Base-by-base conservation (phyloP, 352 stramenopile genomes). In the Phytopythium chamaehyphon region DNA sequence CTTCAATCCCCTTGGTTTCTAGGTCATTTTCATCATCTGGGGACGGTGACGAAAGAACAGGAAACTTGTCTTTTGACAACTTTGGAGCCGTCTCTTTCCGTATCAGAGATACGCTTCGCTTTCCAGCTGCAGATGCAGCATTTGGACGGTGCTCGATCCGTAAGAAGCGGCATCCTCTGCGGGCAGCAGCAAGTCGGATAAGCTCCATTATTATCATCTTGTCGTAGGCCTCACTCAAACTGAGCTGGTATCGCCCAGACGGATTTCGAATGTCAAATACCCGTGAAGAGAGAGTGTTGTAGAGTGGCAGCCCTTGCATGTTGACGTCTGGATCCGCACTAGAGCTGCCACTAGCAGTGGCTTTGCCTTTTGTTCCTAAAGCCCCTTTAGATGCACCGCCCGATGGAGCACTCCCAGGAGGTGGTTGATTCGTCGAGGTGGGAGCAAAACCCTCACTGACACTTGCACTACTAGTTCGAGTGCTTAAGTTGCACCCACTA, bases 131-230 rank as follows among this genome's bases (percentile, higher is more conserved):
- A 22, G 46, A n/a, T 0, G 51, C 23, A 10, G 52, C 46, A 0
- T 43, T 54, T 6, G 35, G 15, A 19, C 81, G 82, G 57, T 93
- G 74, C 28, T 88, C 74, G 4, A 93, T 55, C 9, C 65, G 61
- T 16, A 87, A 35, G 26, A 93, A 92, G 0, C 71, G 70, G 50
- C 83, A 92, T 26, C 81, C 85, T 59, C 90, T 90, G 28, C 79
- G 71, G 9, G 63, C 72, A 23, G 69, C 86, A 4, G 86, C 76
- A 3, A 95, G 64, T 2, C 81, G 79, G n/a, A 89, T 55, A 11
- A 95, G 69, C 48, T 91, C 79, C 48, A 74, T 78, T 1, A 65
- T 61, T 40, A 95, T 86, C 71, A 88, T 92, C 56, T 76, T 75
- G 50, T 90, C 83, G 49, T 93, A 95, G 1, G 86, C 73, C 6